Evolutionary conservation across 257 asterid genomes (phyloP), one percentile per base, ranked within the genome.

Genomic region (Phtheirospermum japonicum): DNA sequence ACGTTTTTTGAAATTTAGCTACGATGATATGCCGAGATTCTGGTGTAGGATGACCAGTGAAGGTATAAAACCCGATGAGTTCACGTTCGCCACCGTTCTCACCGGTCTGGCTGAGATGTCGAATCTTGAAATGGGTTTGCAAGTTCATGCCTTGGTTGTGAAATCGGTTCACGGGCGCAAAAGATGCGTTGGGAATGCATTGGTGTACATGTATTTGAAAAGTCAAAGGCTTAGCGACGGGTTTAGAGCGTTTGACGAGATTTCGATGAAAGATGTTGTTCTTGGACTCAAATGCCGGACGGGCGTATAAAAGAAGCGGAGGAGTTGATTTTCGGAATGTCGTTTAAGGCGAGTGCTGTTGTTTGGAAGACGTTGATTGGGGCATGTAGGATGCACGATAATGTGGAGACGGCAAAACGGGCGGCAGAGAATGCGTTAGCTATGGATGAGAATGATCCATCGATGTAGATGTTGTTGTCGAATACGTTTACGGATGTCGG

Each of bases 301-400:
- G 89, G 91, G 7, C 77, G 76, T 0, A 61, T 81, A 17, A 74
- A 54, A 59, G 89, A 87, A 63, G 96, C 96, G 0, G 84, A 83
- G 65, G 72, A 79, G 57, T 57, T 85, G 28, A 79, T 85, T 68
- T 48, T 18, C 2, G 73, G 68, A 1, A 73, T 77, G 83, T 86
- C 85, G 6, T 72, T 73, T 45, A 62, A 66, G 63, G 73, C 84
- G 9, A 74, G 87, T 54, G 75, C 61, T 4, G 55, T 83, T 50
- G 32, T 81, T 20, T 85, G 96, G 96, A 87, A 83, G 59, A 88
- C 96, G 2, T 76, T 88, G 76, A 87, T 88, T 4, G 89, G 89
- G n/a, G 82, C 96, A 14, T 81, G 91, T 52, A 58, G 76, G 67
- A 67, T 79, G 50, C 85, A 83, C 10, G 90, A 85, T 63, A 89